Percentiles rank a stretch among this genome's conserved stretches.
Conservation (phyloP, 495 filamentous ascomycete species). For the Lophiostoma macrostomum region DNA sequence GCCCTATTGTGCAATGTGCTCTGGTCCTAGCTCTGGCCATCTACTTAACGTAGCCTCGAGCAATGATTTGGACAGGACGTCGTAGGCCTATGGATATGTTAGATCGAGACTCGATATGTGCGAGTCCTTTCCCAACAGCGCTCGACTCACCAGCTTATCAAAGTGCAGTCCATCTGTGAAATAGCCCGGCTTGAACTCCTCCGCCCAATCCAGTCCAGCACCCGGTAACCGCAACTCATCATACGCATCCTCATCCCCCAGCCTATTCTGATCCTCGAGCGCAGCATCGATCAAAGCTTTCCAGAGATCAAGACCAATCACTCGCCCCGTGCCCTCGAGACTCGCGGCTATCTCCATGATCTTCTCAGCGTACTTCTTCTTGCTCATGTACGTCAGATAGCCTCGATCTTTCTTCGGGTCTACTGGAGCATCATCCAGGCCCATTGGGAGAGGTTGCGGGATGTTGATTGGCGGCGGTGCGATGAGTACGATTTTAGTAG, state of each 20-base stretch:
- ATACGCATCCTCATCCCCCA: conserved; percentile 24
- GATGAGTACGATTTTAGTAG: conserved; percentile 37
- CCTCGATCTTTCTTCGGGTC: conserved; percentile 23
- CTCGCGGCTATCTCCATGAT: conserved; percentile 34
- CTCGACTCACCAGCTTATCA: conserved; percentile 22
- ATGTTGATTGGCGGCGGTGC: conserved; percentile 38
- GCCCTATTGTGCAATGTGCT: conserved; percentile 11
- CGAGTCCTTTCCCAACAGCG: background rate
- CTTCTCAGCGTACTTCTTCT: conserved; percentile 35
- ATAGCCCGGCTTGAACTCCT: conserved; percentile 27
- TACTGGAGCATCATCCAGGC: conserved; percentile 3
- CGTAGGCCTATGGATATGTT: conserved; percentile 19
- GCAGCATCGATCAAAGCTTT: conserved; percentile 29
- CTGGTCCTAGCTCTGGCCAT: conserved; percentile 31
- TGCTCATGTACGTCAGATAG: conserved; percentile 36
- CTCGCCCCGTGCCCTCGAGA: conserved; percentile 27
- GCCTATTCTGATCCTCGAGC: conserved; percentile 21
- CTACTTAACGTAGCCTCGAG: conserved; percentile 23
- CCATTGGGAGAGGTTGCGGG: conserved; percentile 12
- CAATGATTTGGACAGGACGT: conserved; percentile 22
- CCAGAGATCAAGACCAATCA: conserved; percentile 32
- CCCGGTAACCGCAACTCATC: conserved; percentile 31
- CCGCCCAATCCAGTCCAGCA: conserved; percentile 27
- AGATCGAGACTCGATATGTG: background rate
- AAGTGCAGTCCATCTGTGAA: conserved; percentile 37